Conservation (phyloP, 768 basidiomycete genomes). For the Boletales sp. region DNA sequence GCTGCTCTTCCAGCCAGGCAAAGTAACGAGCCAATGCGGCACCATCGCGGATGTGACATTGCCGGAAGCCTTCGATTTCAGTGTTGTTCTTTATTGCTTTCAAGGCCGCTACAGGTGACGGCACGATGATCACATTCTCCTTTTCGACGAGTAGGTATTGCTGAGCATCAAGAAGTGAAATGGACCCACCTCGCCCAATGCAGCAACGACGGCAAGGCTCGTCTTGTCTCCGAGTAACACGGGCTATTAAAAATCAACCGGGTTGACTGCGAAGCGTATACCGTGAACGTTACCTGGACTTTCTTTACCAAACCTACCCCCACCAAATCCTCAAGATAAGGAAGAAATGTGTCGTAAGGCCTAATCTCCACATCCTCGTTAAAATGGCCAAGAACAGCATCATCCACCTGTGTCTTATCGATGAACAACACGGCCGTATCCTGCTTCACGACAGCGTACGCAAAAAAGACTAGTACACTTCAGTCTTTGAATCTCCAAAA, state of each 20-base stretch:
- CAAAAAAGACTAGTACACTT: slow-evolving; percentile 71
- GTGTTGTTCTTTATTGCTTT: slow-evolving; percentile 78
- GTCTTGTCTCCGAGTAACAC: slow-evolving; percentile 75
- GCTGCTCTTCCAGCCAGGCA: slow-evolving; percentile 87
- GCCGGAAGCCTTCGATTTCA: slow-evolving; percentile 88
- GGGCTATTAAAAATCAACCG: slow-evolving; percentile 40
- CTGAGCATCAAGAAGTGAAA: background rate
- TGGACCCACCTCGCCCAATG: slow-evolving; percentile 60
- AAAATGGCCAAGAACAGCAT: slow-evolving; percentile 45
- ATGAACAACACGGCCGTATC: slow-evolving; percentile 64
- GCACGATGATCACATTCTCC: slow-evolving; percentile 57
- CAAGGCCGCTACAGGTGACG: slow-evolving; percentile 74
- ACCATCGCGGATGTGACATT: slow-evolving; percentile 86
- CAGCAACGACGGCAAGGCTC: slow-evolving; percentile 77
- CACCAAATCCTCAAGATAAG: slow-evolving; percentile 53
- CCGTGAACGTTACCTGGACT: slow-evolving; percentile 23
- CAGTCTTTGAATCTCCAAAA: background rate
- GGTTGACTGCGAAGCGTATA: background rate
- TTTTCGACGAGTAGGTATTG: slow-evolving; percentile 17
- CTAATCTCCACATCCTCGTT: slow-evolving; percentile 57
- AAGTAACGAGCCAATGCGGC: slow-evolving; percentile 87
- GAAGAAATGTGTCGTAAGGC: slow-evolving; percentile 68
- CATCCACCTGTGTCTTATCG: slow-evolving; percentile 45
- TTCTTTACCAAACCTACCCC: slow-evolving; percentile 32
- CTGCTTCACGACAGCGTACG: slow-evolving; percentile 77